Conservation (phyloP, 441 rosid genomes). For the Hura crepitans region DNA sequence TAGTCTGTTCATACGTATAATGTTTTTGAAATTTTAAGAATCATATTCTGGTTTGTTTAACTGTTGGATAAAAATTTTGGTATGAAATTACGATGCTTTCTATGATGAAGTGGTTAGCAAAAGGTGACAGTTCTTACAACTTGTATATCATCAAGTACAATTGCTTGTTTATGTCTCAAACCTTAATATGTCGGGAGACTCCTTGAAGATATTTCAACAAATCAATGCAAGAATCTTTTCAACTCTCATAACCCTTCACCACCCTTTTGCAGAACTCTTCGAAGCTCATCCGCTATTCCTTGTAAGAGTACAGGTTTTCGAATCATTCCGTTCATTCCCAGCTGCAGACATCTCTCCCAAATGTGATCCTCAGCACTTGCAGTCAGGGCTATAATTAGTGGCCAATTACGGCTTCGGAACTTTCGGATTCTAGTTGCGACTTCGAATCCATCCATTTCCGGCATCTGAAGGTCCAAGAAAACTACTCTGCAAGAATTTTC, state of each 20-base stretch:
- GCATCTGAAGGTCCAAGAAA: constrained; percentile 79
- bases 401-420: constrained; percentile 59
- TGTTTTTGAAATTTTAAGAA: neutral
- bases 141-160: constrained; percentile 17
- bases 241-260: constrained; percentile 41
- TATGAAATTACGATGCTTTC: constrained; percentile 15
- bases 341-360: constrained; percentile 63
- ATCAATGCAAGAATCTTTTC: neutral
- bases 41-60: constrained; percentile 14
- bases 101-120: constrained; percentile 22
- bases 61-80: constrained; percentile 5
- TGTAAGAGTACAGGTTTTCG: constrained; percentile 66
- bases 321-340: constrained; percentile 79
- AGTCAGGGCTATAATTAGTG: constrained; percentile 65
- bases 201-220: neutral
- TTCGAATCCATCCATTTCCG: constrained; percentile 80
- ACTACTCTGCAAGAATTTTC: constrained; percentile 51
- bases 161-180: constrained; percentile 10
- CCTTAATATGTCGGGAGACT: neutral
- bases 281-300: constrained; percentile 63
- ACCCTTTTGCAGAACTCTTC: constrained; percentile 55
- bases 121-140: constrained; percentile 15
- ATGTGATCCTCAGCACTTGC: constrained; percentile 58
- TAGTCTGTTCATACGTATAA: neutral
- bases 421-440: constrained; percentile 72